Percentiles rank a stretch among this genome's conserved stretches.
Evolutionary conservation across 495 filamentous ascomycete species (phyloP).

Genomic region (Aspergillus saccharolyticus): DNA sequence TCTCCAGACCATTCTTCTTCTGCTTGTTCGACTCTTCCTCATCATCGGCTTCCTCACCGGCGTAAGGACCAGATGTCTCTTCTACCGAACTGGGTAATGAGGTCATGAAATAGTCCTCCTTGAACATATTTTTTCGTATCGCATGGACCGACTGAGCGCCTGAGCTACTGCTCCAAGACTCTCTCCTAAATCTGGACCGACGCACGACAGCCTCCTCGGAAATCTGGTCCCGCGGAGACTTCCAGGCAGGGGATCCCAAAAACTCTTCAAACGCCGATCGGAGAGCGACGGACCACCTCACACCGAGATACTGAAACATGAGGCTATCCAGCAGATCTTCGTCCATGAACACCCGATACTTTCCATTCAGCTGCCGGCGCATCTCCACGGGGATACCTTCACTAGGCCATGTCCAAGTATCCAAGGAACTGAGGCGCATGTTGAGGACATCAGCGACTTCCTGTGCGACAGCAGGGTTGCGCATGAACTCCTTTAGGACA

Average conservation of each 20-base stretch:
- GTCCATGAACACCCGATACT: conserved; percentile 59
- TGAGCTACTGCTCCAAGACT: not conserved
- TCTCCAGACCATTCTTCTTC: conserved; percentile 43
- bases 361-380: conserved; percentile 57
- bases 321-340: conserved; percentile 63
- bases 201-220: conserved; percentile 40
- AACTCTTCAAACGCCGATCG: conserved; percentile 36
- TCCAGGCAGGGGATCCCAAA: conserved; percentile 36
- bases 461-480: conserved; percentile 48
- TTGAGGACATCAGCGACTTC: conserved; percentile 66
- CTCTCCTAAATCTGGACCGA: conserved; percentile 45
- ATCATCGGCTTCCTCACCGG: conserved; percentile 27
- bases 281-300: conserved; percentile 55
- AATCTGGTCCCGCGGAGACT: conserved; percentile 29
- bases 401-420: conserved; percentile 56
- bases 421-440: conserved; percentile 55
- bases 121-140: conserved; percentile 36
- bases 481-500: conserved; percentile 55
- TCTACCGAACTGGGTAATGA: conserved; percentile 33
- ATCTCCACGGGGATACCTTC: conserved; percentile 53
- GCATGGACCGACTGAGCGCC: conserved; percentile 25
- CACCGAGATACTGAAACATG: conserved; percentile 60
- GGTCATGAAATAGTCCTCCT: conserved; percentile 51
- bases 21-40: conserved; percentile 18
- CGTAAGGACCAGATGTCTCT: conserved; percentile 26